A percentile compares a stretch with the other conserved stretches of the same genome.
Evolutionary conservation across 768 basidiomycete species (phyloP).

Genomic region (Psilocybe cubensis): DNA sequence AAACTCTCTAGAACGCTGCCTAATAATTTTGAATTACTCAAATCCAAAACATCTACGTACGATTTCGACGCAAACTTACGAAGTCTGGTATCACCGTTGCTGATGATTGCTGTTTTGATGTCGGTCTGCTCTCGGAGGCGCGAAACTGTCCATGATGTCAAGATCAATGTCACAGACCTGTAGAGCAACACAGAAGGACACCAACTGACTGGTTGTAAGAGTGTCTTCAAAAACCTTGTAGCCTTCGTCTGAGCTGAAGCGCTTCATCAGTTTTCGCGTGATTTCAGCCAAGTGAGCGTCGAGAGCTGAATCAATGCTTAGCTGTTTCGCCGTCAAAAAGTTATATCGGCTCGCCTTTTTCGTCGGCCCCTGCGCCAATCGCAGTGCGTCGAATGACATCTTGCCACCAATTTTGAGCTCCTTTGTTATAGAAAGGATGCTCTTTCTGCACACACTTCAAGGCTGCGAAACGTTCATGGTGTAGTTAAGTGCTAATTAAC

Average conservation of each 20-base stretch:
- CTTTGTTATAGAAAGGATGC: constrained; percentile 60
- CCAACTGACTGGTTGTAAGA: constrained; percentile 30
- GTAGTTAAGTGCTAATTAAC: not conserved
- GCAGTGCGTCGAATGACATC: constrained; percentile 78
- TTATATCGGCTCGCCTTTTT: constrained; percentile 41
- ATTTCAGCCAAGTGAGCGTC: constrained; percentile 57
- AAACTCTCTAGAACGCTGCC: constrained; percentile 65
- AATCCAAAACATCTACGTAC: not conserved
- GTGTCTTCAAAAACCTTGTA: constrained; percentile 49
- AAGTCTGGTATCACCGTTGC: constrained; percentile 76
- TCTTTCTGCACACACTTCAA: constrained; percentile 53
- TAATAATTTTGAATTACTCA: constrained; percentile 16
- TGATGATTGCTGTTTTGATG: constrained; percentile 62
- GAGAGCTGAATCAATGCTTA: constrained; percentile 46
- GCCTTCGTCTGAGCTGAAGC: constrained; percentile 74
- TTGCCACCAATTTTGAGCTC: constrained; percentile 71
- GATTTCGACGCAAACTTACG: constrained; percentile 37
- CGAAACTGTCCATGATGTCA: no score
- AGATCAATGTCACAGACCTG: no score
- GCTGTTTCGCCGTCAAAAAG: no score
- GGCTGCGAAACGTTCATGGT: constrained; percentile 29
- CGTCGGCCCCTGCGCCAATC: constrained; percentile 71
- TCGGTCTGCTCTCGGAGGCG: constrained; percentile 44
- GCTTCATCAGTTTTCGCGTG: constrained; percentile 59
- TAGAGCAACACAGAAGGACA: no score